These are phyloP conservation scores for Trifolium pratense DNA, from an alignment of 306 rosid genomes.

Conservation along the genomic window DNA sequence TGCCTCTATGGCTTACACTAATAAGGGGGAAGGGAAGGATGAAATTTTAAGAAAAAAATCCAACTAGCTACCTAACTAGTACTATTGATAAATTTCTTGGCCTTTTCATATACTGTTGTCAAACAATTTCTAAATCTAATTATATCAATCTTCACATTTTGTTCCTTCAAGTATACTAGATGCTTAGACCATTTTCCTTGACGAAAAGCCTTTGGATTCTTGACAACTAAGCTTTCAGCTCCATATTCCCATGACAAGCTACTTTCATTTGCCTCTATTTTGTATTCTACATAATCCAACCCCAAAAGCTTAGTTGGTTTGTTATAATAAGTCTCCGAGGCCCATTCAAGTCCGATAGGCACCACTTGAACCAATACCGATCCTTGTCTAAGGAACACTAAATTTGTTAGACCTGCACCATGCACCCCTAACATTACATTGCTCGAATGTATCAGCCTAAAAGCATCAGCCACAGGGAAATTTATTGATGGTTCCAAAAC, in stretches of 20 bases:
- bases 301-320: constrained; percentile 34
- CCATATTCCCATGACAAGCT: constrained; percentile 42
- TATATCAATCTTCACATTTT: constrained; percentile 40
- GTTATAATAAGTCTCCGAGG: constrained; percentile 41
- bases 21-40: neutral
- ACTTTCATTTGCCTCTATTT: constrained; percentile 44
- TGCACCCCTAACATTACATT: constrained; percentile 60
- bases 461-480: constrained; percentile 12
- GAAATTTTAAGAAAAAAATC: neutral
- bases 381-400: constrained; percentile 46
- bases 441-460: constrained; percentile 38
- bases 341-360: constrained; percentile 54
- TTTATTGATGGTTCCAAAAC: constrained; percentile 37
- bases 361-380: constrained; percentile 53
- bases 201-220: constrained; percentile 14
- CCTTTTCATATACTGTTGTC: constrained; percentile 26
- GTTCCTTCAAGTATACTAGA: constrained; percentile 36
- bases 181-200: constrained; percentile 15
- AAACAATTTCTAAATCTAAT: constrained; percentile 42
- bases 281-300: constrained; percentile 48
- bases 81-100: constrained; percentile 25
- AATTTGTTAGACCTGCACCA: constrained; percentile 60
- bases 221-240: constrained; percentile 38
- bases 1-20: too few relatives aligned
- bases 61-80: neutral